Percentiles rank a stretch among this genome's conserved stretches.
These are phyloP conservation scores for Artemisia argyi DNA, from an alignment of 129 eudicot genomes.

Conservation along the genomic window DNA sequence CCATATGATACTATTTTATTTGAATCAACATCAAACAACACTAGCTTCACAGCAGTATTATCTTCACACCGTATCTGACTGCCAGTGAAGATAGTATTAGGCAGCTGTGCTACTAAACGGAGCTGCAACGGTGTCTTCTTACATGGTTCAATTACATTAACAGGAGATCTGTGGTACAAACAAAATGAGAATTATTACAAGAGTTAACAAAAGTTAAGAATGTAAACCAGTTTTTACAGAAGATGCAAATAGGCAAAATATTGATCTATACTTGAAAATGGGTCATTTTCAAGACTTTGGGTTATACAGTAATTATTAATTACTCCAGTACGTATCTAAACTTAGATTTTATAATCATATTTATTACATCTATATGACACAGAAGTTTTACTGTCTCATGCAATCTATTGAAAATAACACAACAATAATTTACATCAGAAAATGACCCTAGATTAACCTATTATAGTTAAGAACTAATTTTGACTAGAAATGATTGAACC, in stretches of 20 bases:
- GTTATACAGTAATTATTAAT: no score
- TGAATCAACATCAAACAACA: slow-evolving; percentile 51
- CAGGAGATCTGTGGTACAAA: slow-evolving; percentile 37
- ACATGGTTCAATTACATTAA: slow-evolving; percentile 32
- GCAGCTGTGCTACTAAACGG: slow-evolving; percentile 47
- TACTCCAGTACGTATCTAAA: not conserved
- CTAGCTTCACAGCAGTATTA: slow-evolving; percentile 36
- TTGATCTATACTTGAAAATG: not conserved
- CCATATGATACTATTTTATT: slow-evolving; percentile 43
- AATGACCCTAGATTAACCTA: slow-evolving; percentile 27
- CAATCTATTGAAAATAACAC: slow-evolving; percentile 41
- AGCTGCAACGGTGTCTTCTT: slow-evolving; percentile 46
- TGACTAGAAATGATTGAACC: not conserved
- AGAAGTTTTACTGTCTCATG: no score
- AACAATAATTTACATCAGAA: slow-evolving; percentile 48
- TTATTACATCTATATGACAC: no score
- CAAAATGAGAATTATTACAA: not conserved
- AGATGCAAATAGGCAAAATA: not conserved
- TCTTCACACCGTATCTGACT: slow-evolving; percentile 43
- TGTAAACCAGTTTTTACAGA: not conserved
- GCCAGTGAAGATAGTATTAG: slow-evolving; percentile 59
- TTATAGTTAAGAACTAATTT: slow-evolving; percentile 24
- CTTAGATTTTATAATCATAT: no score
- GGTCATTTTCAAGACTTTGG: not conserved
- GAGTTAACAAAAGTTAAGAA: not conserved